Evolutionary conservation across 2,329 filamentous ascomycete species (phyloP).

Genomic region (Geosmithia putterillii): DNA sequence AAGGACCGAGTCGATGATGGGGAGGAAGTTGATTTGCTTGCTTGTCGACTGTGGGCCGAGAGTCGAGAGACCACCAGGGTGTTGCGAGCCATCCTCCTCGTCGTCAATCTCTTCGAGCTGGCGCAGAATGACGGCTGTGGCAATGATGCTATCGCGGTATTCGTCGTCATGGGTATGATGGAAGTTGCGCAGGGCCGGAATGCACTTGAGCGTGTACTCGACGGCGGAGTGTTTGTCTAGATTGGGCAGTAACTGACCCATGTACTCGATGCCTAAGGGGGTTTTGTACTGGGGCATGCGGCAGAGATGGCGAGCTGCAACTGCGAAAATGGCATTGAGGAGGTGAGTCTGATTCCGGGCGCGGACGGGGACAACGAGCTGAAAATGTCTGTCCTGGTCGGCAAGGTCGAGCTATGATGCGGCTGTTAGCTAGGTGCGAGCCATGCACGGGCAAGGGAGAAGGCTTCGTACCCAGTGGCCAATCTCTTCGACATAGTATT

Average conservation of each 20-base stretch:
- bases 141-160: conserved; percentile 24
- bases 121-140: conserved; percentile 25
- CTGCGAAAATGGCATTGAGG: conserved; percentile 26
- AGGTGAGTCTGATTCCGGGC: conserved; percentile 22
- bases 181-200: conserved; percentile 23
- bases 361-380: conserved; percentile 21
- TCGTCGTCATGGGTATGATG: conserved; percentile 23
- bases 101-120: conserved; percentile 28
- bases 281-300: conserved; percentile 25
- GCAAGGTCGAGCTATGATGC: conserved; percentile 23
- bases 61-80: background rate
- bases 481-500: conserved; percentile 25
- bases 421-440: background rate
- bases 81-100: conserved; percentile 9
- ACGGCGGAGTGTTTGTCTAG: conserved; percentile 23
- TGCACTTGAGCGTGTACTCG: conserved; percentile 26
- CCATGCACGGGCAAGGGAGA: no score
- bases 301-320: conserved; percentile 24
- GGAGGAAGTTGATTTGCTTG: conserved; percentile 19
- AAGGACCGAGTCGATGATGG: conserved; percentile 25
- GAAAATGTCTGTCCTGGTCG: conserved; percentile 25
- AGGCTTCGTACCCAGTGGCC: conserved; percentile 25
- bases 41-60: background rate
- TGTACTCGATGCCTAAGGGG: conserved; percentile 19
- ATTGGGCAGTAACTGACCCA: conserved; percentile 20